Evolutionary conservation across 2,329 filamentous ascomycete species (phyloP).

Genomic region (Epichloe bromicola): DNA sequence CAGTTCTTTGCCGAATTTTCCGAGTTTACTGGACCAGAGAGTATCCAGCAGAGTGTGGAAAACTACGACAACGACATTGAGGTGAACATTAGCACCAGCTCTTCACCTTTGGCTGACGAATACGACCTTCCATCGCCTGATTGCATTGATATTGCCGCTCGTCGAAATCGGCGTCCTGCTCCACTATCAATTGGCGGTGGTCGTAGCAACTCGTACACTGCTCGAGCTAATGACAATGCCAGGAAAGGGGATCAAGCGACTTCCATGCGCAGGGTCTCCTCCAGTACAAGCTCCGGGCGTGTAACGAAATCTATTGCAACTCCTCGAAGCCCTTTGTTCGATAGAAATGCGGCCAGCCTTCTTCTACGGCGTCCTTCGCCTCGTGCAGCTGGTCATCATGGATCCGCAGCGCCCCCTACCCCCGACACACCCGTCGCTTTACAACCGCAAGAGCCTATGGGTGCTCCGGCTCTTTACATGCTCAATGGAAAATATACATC

Average conservation of each 20-base stretch:
- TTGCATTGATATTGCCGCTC: slow-evolving; percentile 39
- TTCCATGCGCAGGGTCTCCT: slow-evolving; percentile 42
- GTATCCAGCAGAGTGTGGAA: neutral
- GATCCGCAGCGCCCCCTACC: slow-evolving; percentile 33
- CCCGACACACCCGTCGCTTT: slow-evolving; percentile 34
- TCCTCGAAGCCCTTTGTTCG: slow-evolving; percentile 27
- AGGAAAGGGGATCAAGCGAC: slow-evolving; percentile 31
- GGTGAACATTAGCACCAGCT: neutral
- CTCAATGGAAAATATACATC: slow-evolving; percentile 17
- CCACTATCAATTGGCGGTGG: slow-evolving; percentile 33
- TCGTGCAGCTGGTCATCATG: slow-evolving; percentile 22
- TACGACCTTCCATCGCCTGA: slow-evolving; percentile 33
- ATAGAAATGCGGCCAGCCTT: slow-evolving; percentile 32
- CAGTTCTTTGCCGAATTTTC: slow-evolving; percentile 5
- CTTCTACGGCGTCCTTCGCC: slow-evolving; percentile 32
- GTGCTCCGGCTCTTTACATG: slow-evolving; percentile 23
- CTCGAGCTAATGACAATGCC: slow-evolving; percentile 36
- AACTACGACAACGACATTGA: slow-evolving; percentile 1
- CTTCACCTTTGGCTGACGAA: slow-evolving; percentile 6
- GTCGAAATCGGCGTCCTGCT: slow-evolving; percentile 32
- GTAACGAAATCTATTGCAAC: slow-evolving; percentile 19
- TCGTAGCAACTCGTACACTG: slow-evolving; percentile 27
- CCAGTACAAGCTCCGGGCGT: slow-evolving; percentile 30
- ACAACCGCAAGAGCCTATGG: slow-evolving; percentile 24
- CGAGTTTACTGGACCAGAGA: neutral